Conservation (phyloP, 1,139 yeast species). For the Nadsonia commutata region DNA sequence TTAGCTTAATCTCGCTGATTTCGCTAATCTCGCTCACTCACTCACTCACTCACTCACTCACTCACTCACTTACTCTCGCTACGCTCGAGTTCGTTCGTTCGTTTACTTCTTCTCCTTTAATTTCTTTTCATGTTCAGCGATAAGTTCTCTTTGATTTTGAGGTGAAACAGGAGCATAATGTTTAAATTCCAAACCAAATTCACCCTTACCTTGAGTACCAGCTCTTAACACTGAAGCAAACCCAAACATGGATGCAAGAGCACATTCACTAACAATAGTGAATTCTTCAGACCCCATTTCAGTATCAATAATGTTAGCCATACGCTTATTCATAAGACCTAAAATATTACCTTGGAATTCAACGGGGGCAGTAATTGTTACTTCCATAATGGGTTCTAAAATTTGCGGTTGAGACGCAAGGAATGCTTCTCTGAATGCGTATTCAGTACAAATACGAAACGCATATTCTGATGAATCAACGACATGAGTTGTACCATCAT, state of each 20-base stretch:
- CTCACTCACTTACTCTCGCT: too few relatives aligned
- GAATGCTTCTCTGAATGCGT: conserved; percentile 89
- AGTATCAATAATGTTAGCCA: conserved; percentile 87
- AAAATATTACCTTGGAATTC: conserved; percentile 94
- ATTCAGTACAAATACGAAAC: conserved; percentile 80
- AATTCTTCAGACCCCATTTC: conserved; percentile 92
- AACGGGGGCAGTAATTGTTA: conserved; percentile 82
- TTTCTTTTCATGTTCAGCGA: conserved; percentile 65
- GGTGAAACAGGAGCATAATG: conserved; percentile 86
- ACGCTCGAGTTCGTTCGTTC: not conserved
- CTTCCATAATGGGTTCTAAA: conserved; percentile 92
- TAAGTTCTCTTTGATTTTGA: conserved; percentile 79
- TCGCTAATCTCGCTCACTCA: too few relatives aligned
- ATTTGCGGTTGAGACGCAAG: conserved; percentile 71
- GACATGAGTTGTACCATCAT: conserved; percentile 95
- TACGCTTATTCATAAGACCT: conserved; percentile 79
- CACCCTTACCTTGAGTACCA: conserved; percentile 97
- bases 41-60: too few relatives aligned
- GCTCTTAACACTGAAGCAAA: conserved; percentile 93
- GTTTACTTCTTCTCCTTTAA: conserved; percentile 21
- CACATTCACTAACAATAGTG: conserved; percentile 85
- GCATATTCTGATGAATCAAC: conserved; percentile 96
- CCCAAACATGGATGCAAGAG: conserved; percentile 90
- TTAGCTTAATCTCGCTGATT: too few relatives aligned
- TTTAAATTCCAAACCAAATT: conserved; percentile 86